Percentiles rank a stretch among this genome's conserved stretches.
Evolutionary conservation across 2,329 filamentous ascomycete species (phyloP).

Genomic region (Aspergillus sp.): DNA sequence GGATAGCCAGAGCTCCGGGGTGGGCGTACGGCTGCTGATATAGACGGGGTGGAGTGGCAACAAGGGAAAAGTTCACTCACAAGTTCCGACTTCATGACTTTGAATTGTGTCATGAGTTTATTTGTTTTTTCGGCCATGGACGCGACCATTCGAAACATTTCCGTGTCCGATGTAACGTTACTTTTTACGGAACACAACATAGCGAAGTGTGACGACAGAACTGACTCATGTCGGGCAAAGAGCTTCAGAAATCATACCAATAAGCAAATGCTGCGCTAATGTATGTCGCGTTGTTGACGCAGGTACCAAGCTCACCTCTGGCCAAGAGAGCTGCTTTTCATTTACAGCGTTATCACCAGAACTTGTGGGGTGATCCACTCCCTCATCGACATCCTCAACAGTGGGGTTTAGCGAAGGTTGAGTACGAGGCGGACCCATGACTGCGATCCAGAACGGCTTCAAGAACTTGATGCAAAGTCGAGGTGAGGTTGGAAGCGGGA

Average conservation of each 20-base stretch:
- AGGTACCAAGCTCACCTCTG: constrained; percentile 18
- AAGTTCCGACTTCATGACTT: constrained; percentile 34
- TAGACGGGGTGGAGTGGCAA: neutral
- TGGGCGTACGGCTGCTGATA: neutral
- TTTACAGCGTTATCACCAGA: neutral
- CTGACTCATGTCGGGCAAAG: constrained; percentile 40
- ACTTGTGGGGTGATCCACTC: neutral
- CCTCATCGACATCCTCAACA: constrained; percentile 17
- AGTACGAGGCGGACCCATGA: constrained; percentile 4
- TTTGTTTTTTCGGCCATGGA: constrained; percentile 41
- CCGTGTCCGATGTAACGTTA: constrained; percentile 27
- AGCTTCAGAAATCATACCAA: constrained; percentile 24
- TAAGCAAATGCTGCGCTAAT: neutral
- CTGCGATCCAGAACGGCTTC: neutral
- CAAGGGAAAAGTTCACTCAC: constrained; percentile 24
- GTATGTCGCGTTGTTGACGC: neutral
- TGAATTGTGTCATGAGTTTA: constrained; percentile 37
- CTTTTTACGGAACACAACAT: constrained; percentile 37
- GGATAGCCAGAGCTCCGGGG: neutral
- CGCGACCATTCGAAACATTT: constrained; percentile 31
- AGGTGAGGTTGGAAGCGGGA: constrained; percentile 8
- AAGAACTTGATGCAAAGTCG: constrained; percentile 11
- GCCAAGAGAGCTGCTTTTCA: constrained; percentile 13
- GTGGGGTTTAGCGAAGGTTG: constrained; percentile 14
- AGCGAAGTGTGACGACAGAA: constrained; percentile 40